Percentiles rank a stretch among this genome's conserved stretches.
phyloP scores from a whole-genome alignment of 805 yeast species.

The Starmera amethionina region DNA sequence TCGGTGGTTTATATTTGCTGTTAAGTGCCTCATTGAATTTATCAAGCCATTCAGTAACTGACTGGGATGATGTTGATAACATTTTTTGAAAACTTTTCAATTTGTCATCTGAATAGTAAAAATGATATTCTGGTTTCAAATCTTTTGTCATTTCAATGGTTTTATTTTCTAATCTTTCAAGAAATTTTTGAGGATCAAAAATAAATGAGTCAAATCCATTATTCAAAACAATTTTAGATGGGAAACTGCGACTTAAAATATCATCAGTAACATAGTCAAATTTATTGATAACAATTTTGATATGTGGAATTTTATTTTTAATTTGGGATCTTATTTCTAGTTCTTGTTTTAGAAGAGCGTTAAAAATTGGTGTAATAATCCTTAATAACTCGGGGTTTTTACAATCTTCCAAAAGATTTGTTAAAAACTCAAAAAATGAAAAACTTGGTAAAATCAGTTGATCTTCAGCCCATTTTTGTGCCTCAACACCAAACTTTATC shows the following conservation, averaged over 20 bases:
- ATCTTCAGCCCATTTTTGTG: conserved; percentile 39
- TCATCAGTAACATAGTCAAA: conserved; percentile 45
- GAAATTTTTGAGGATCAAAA: conserved; percentile 23
- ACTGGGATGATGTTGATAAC: conserved; percentile 31
- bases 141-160: conserved; percentile 3
- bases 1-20: conserved; percentile 33
- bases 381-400: conserved; percentile 29
- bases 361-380: conserved; percentile 24
- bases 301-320: conserved; percentile 19
- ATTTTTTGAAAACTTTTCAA: conserved; percentile 28
- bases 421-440: conserved; percentile 37
- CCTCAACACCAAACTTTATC: conserved; percentile 39
- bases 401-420: conserved; percentile 32
- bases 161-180: conserved; percentile 7
- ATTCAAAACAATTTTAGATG: conserved; percentile 40
- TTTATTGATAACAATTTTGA: conserved; percentile 25
- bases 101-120: conserved; percentile 42
- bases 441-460: conserved; percentile 44
- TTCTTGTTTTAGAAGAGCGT: conserved; percentile 30
- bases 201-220: conserved; percentile 22
- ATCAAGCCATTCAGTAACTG: conserved; percentile 42
- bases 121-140: conserved; percentile 32
- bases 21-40: conserved; percentile 32
- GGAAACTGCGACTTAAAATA: conserved; percentile 38
- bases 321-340: conserved; percentile 29